phyloP scores from a whole-genome alignment of 441 rosid species.

The Jatropha multifida region DNA sequence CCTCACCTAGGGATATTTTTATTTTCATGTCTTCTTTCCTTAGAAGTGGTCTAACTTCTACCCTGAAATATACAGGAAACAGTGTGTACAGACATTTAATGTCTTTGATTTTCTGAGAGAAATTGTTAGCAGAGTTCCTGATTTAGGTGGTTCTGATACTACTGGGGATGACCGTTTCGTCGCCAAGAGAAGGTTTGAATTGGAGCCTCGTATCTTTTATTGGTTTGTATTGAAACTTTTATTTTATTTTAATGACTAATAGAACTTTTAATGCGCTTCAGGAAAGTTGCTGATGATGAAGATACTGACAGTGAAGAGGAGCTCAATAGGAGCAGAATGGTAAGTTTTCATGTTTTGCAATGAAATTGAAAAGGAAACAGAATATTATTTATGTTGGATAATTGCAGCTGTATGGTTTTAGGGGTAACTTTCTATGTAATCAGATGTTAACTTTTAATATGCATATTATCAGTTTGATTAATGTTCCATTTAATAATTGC shows the following conservation, averaged over 20 bases:
- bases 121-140: conserved; percentile 81
- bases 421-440: background rate
- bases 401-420: background rate
- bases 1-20: background rate
- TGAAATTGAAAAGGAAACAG: background rate
- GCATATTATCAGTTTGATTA: background rate
- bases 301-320: conserved; percentile 55
- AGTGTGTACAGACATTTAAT: conserved; percentile 77
- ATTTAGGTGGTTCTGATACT: conserved; percentile 44
- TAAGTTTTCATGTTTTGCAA: conserved; percentile 20
- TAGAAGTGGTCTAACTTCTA: conserved; percentile 13
- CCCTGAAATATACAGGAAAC: conserved; percentile 53
- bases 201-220: background rate
- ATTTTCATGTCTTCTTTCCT: background rate
- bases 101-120: conserved; percentile 88
- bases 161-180: conserved; percentile 43
- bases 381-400: background rate
- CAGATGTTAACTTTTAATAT: background rate
- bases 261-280: conserved; percentile 36
- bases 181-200: conserved; percentile 23
- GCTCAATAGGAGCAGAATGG: conserved; percentile 52
- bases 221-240: background rate
- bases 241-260: background rate
- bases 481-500: background rate
- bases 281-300: conserved; percentile 47